These are phyloP conservation scores for Phaseolus lunatus DNA, from an alignment of 306 rosid species.

Conservation along the genomic window DNA sequence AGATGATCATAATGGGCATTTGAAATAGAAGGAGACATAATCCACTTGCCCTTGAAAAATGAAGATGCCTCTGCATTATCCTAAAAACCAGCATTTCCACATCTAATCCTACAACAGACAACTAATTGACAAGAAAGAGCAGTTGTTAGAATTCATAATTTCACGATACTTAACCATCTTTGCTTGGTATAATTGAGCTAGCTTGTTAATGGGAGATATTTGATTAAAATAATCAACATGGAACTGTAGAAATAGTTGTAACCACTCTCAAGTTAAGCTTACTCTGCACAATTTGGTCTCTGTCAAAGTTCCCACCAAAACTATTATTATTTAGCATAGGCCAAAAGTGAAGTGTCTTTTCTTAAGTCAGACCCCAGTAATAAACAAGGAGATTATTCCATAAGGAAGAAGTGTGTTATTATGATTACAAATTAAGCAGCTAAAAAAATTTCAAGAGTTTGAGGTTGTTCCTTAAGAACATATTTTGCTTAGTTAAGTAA, in stretches of 20 bases:
- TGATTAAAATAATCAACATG: constrained; percentile 44
- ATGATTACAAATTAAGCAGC: constrained; percentile 28
- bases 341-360: constrained; percentile 2
- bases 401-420: not conserved
- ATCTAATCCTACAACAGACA: constrained; percentile 57
- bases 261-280: constrained; percentile 44
- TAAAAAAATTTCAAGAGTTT: not conserved
- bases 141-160: constrained; percentile 45
- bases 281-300: constrained; percentile 38
- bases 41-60: constrained; percentile 74
- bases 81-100: constrained; percentile 52
- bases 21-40: constrained; percentile 75
- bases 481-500: constrained; percentile 17
- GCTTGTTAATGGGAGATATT: constrained; percentile 31
- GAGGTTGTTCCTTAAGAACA: constrained; percentile 14
- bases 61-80: constrained; percentile 62
- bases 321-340: constrained; percentile 28
- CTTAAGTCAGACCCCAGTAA: constrained; percentile 31
- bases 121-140: constrained; percentile 68
- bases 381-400: constrained; percentile 26
- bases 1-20: constrained; percentile 60
- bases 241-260: constrained; percentile 51
- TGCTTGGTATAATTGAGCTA: constrained; percentile 46
- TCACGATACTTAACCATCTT: constrained; percentile 26
- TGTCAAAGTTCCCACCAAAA: constrained; percentile 47